Evolutionary conservation across 257 asterid species (phyloP), one percentile per base, ranked within the genome.

Genomic region (Echites panduratus): DNA sequence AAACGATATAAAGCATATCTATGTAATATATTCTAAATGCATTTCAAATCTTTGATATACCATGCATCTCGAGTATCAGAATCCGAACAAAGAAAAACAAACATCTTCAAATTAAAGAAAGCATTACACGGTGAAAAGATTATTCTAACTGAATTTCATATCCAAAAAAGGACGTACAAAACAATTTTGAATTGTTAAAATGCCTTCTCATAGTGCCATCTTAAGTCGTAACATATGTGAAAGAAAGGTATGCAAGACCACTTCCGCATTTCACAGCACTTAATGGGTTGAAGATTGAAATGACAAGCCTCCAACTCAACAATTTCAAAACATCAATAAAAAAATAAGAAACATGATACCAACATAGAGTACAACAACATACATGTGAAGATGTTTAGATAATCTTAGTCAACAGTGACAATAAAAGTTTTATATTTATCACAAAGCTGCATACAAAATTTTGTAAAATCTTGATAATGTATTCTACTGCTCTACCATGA

Each of bases 191-290:
- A 71, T 43, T 17, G 13, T 20, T 27, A 50, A 17, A 29, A 14
- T 22, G 40, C 32, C 68, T 44, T 8, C n/a, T 20, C 57, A 29
- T 45, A 58, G 13, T 4, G 43, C 24, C 49, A 32, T 66, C 61
- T 4, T 20, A 32, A 32, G 35, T 56, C 53, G 12, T 29, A 29
- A 59, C 5, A 26, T 27, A 14, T 47, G 68, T 7, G 20, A 68
- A 49, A 44, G 19, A 22, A 9, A 70, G 72, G 54, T 14, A 47
- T 67, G 74, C 66, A 59, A 20, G 59, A 27, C 9, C 62, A 44
- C 50, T 32, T 35, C 48, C 53, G 11, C 22, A 20, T 24, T 56
- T 72, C 27, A 67, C 9, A 32, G 48, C 66, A 65, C 47, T 20
- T 58, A 24, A 10, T 26, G 41, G 2, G 43, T 73, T 17, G 63